Evolutionary conservation across 2,329 filamentous ascomycete genomes (phyloP), one percentile per base, ranked within the genome.

Genomic region (Aspergillus fischeri): DNA sequence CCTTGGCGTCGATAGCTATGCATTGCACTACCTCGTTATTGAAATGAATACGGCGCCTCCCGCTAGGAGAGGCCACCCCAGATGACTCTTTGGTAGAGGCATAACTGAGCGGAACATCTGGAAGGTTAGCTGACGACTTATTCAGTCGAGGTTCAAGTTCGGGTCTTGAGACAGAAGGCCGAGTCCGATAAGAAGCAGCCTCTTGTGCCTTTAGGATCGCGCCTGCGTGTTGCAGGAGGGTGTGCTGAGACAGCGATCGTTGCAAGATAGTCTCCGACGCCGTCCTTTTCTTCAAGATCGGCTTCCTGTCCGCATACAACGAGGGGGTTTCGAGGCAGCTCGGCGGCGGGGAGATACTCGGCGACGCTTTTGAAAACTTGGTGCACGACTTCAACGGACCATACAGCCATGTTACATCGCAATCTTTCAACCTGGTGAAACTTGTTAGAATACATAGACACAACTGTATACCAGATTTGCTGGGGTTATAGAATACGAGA

Each of bases 371-470:
- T 68, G 66, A 79, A 59, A 81, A 83, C 54, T 80, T 83, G 3
- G 81, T 79, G 24, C 88, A 87, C 1, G 88, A 88, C 72, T 96
- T 93, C 51, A 97, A 76, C 11, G 94, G 94, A 0, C 94, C 94
- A 69, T 97, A 99, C 1, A 99, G 81, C 94, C 93, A 99, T 49
- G 93, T 97, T 32, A 97, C 92, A 74, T 99, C 93, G 72, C 90
- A 94, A 67, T 97, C 94, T 73, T 97, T 99, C 59, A 97, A 81
- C 92, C 92, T 96, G 67, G 17, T 51, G 20, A 7, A n/a, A 11
- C n/a, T 59, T 27, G 63, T 60, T 57, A 59, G 49, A 35, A 35
- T 35, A 56, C 45, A 44, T 25, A 48, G 11, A 38, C 21, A 55
- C 2, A 24, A 14, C 21, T 24, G 5, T 24, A 25, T 6, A 6